Evolutionary conservation across 192 early-diverging fungal species (phyloP).

Genomic region (Backusella mclennaniae): DNA sequence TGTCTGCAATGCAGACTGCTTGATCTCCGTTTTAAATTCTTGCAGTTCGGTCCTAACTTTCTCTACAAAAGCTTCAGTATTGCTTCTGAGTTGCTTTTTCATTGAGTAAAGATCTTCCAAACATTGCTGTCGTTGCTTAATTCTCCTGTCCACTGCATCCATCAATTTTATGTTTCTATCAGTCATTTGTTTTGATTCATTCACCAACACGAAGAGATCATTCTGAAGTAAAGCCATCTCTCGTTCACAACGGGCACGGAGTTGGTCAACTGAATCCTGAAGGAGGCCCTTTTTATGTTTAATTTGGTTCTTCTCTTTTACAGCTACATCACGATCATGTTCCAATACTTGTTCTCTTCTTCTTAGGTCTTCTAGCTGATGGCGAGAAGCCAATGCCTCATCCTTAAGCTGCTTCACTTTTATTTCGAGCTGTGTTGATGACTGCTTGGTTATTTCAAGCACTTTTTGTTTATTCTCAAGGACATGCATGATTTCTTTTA

Average conservation of each 20-base stretch:
- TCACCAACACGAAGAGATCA: neutral
- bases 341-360: slow-evolving; percentile 19
- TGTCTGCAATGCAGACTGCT: slow-evolving; percentile 2
- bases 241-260: slow-evolving; percentile 10
- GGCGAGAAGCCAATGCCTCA: slow-evolving; percentile 29
- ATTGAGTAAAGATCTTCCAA: neutral
- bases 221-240: slow-evolving; percentile 18
- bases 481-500: slow-evolving; percentile 33
- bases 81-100: neutral
- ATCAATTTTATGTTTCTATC: slow-evolving; percentile 6
- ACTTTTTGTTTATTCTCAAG: slow-evolving; percentile 31
- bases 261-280: slow-evolving; percentile 15
- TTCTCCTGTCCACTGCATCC: slow-evolving; percentile 4
- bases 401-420: slow-evolving; percentile 32
- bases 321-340: slow-evolving; percentile 18
- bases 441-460: slow-evolving; percentile 25
- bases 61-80: slow-evolving; percentile 14
- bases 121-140: slow-evolving; percentile 6
- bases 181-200: slow-evolving; percentile 8
- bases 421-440: slow-evolving; percentile 19
- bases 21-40: slow-evolving; percentile 13
- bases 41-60: slow-evolving; percentile 3
- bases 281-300: slow-evolving; percentile 25
- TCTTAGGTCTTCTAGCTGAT: slow-evolving; percentile 23
- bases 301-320: slow-evolving; percentile 23